Evolutionary conservation across 108 stramenopile genomes (phyloP).

Genomic region (Pseudonitzschia multiseries): DNA sequence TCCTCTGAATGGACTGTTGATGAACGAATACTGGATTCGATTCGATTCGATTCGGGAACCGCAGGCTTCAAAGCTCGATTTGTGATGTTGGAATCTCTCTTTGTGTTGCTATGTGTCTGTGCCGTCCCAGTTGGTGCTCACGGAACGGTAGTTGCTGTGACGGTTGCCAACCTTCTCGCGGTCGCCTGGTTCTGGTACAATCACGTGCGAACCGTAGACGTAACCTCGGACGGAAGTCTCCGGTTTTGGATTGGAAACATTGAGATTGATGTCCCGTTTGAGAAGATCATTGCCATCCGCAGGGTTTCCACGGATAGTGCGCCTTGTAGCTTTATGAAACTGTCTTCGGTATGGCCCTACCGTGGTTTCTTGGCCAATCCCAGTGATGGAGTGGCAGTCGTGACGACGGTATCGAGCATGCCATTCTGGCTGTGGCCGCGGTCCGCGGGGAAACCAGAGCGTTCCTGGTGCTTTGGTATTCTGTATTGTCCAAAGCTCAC

Average conservation of each 20-base stretch:
- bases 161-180: slow-evolving; percentile 70
- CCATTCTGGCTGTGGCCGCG: slow-evolving; percentile 89
- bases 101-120: slow-evolving; percentile 59
- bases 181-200: slow-evolving; percentile 93
- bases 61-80: slow-evolving; percentile 81
- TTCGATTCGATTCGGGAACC: background rate
- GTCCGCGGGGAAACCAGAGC: slow-evolving; percentile 79
- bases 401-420: slow-evolving; percentile 78
- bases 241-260: slow-evolving; percentile 92
- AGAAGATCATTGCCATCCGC: slow-evolving; percentile 73
- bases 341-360: slow-evolving; percentile 61
- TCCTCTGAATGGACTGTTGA: background rate
- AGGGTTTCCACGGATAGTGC: slow-evolving; percentile 31
- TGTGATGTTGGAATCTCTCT: slow-evolving; percentile 68
- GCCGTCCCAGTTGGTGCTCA: slow-evolving; percentile 85
- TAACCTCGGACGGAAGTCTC: slow-evolving; percentile 75
- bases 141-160: slow-evolving; percentile 76
- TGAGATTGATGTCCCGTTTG: slow-evolving; percentile 84
- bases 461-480: slow-evolving; percentile 62
- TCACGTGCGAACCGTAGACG: slow-evolving; percentile 81
- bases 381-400: slow-evolving; percentile 76
- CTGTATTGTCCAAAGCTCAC: slow-evolving; percentile 75
- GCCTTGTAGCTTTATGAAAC: slow-evolving; percentile 37
- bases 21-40: background rate
- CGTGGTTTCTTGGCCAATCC: slow-evolving; percentile 72